phyloP scores from a whole-genome alignment of 768 basidiomycete genomes.

The Naganishia onofrii region DNA sequence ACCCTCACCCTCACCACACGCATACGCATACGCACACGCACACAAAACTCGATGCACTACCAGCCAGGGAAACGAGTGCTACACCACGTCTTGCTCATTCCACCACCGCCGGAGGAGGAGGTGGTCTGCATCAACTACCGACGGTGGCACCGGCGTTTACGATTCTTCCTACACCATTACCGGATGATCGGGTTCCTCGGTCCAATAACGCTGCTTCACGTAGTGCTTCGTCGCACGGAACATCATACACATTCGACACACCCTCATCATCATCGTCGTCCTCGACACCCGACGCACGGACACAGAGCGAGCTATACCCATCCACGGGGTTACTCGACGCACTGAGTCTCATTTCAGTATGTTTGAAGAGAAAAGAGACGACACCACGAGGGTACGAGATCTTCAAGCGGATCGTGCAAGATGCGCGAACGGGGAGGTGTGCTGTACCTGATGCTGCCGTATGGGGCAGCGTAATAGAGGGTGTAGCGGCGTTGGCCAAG shows the following conservation, averaged over 20 bases:
- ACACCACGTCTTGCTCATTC: background rate
- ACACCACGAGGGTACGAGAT: slow-evolving; percentile 47
- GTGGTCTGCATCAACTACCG: no score
- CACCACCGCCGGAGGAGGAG: no score
- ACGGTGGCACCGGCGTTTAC: slow-evolving; percentile 6
- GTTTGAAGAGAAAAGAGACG: slow-evolving; percentile 44
- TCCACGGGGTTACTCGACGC: slow-evolving; percentile 45
- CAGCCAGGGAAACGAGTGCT: background rate
- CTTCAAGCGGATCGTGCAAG: slow-evolving; percentile 44
- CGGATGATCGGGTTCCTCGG: slow-evolving; percentile 21
- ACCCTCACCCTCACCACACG: no score
- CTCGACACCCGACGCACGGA: slow-evolving; percentile 29
- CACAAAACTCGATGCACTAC: slow-evolving; percentile 8
- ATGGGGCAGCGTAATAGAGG: slow-evolving; percentile 46
- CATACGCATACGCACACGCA: background rate
- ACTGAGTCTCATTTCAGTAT: slow-evolving; percentile 47
- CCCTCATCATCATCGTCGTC: background rate
- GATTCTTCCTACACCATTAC: slow-evolving; percentile 30
- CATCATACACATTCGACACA: no score
- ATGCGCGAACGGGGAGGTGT: slow-evolving; percentile 30
- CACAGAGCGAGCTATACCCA: slow-evolving; percentile 42
- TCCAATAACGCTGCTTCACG: slow-evolving; percentile 24
- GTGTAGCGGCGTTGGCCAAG: slow-evolving; percentile 28
- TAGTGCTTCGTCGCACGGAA: background rate
- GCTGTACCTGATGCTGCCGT: slow-evolving; percentile 41